phyloP scores from a whole-genome alignment of 306 rosid genomes.

The Quercus agrifolia region DNA sequence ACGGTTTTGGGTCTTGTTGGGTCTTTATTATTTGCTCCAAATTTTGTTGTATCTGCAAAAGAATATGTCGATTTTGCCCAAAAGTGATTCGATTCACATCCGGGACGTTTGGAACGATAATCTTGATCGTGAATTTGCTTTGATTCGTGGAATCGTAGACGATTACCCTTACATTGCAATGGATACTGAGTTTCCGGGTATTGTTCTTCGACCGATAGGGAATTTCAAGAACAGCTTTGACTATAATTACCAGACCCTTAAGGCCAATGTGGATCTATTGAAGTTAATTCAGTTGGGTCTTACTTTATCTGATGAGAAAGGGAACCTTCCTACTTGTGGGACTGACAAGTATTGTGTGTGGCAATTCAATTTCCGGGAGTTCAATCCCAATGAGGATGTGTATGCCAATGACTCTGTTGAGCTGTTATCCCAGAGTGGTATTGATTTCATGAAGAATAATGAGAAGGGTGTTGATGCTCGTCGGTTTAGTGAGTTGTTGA shows the following conservation, averaged over 20 bases:
- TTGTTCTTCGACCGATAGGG: constrained; percentile 11
- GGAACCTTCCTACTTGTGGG: constrained; percentile 43
- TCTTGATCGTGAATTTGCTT: constrained; percentile 26
- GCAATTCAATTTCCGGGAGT: constrained; percentile 47
- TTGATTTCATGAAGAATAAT: constrained; percentile 40
- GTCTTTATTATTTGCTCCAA: constrained; percentile 6
- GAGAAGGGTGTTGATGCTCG: constrained; percentile 31
- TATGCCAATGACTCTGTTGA: constrained; percentile 25
- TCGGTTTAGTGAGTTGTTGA: constrained; percentile 24
- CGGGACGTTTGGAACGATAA: constrained; percentile 43
- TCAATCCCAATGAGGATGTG: constrained; percentile 20
- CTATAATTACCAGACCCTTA: constrained; percentile 20
- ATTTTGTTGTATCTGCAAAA: neutral
- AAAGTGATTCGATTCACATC: constrained; percentile 24
- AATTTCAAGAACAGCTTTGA: constrained; percentile 20
- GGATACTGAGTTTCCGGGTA: constrained; percentile 50
- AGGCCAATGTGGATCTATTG: constrained; percentile 32
- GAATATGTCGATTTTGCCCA: constrained; percentile 20
- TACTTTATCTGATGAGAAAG: constrained; percentile 37
- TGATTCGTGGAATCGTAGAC: constrained; percentile 27
- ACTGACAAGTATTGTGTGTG: constrained; percentile 35
- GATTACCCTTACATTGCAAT: constrained; percentile 32
- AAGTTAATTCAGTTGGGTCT: constrained; percentile 47
- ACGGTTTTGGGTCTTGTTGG: constrained; percentile 13
- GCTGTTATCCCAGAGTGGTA: constrained; percentile 26